Base-by-base conservation (phyloP, 208 protist genomes). In the Acanthamoeba healyi region DNA sequence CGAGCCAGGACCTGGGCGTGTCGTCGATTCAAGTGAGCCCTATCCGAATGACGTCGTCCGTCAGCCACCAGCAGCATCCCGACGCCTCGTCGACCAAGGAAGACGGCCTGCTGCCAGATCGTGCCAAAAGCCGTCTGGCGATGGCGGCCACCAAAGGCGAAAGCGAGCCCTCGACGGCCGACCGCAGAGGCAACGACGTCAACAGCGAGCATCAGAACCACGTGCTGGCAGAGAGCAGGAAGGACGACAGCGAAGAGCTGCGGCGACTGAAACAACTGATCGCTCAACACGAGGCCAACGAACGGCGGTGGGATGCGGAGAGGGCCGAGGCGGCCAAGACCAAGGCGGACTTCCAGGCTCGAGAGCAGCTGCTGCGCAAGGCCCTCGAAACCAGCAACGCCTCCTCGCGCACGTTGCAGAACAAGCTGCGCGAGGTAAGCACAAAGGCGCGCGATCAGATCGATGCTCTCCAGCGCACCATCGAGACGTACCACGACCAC, bases 11-110 rank as follows among this genome's bases (percentile, higher is more conserved):
- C n/a, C 12, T 36, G 58, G 34, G n/a, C 58, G 7, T 67, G 58
- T 67, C 51, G 51, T 58, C 58, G 58, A 67, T 67, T n/a, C 58
- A 67, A n/a, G 58, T 67, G n/a, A 67, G 58, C 58, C 58, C 58
- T n/a, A 67, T 67, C 58, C 58, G 58, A 5, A 36, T 9, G n/a
- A 36, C 58, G 58, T n/a, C 58, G n/a, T 9, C 29, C n/a, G n/a
- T 15, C 22, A 3, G 2, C 54, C 54, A 61, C 12, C 58, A 67
- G 58, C n/a, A 5, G 5, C 58, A 34, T 6, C 58, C n/a, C 58
- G 58, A 7, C n/a, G 24, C 56, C n/a, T n/a, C 1, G 22, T 63
- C 56, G 15, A 29, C 22, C 56, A 63, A 29, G 22, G 56, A n/a
- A n/a, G n/a, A n/a, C n/a, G n/a, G n/a, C n/a, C n/a, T n/a, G n/a